A percentile compares a stretch with the other conserved stretches of the same genome.
Conservation (phyloP, 768 basidiomycete genomes). For the Leccinum broughii region DNA sequence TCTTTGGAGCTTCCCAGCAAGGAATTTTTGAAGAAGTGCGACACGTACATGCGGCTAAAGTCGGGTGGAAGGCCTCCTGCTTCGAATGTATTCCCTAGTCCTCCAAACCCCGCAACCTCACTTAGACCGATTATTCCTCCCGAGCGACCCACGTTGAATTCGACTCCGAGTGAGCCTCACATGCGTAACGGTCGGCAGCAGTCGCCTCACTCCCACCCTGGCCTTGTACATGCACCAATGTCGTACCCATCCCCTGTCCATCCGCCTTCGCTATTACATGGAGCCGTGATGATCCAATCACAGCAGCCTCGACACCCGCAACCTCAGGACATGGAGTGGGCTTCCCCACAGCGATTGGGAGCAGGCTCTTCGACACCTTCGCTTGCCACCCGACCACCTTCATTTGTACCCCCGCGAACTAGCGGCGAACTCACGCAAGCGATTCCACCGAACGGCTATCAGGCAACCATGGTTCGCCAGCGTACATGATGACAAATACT, state of each 20-base stretch:
- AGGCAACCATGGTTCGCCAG: conserved; percentile 48
- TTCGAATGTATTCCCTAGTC: conserved; percentile 29
- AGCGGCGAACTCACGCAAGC: conserved; percentile 45
- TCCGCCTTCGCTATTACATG: conserved; percentile 47
- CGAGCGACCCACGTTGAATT: conserved; percentile 48
- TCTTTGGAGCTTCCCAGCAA: conserved; percentile 88
- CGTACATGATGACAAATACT: conserved; percentile 41
- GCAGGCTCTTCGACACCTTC: conserved; percentile 34
- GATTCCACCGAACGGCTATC: conserved; percentile 45
- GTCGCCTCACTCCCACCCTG: conserved; percentile 42
- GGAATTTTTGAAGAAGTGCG: conserved; percentile 94
- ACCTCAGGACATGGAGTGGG: conserved; percentile 46
- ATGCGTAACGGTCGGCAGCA: conserved; percentile 42
- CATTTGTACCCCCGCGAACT: conserved; percentile 47
- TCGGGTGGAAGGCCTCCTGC: conserved; percentile 51
- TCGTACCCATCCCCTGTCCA: conserved; percentile 47
- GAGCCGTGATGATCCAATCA: conserved; percentile 43
- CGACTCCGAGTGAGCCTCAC: conserved; percentile 39
- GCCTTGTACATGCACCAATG: conserved; percentile 43
- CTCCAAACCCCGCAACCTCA: conserved; percentile 25
- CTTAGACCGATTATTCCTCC: conserved; percentile 35
- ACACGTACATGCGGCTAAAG: conserved; percentile 82
- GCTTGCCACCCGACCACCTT: conserved; percentile 49
- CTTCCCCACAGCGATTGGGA: conserved; percentile 39
- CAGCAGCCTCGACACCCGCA: conserved; percentile 41